These are phyloP conservation scores for Acanthamoeba lenticulata DNA, from an alignment of 208 protist genomes.

Conservation along the genomic window DNA sequence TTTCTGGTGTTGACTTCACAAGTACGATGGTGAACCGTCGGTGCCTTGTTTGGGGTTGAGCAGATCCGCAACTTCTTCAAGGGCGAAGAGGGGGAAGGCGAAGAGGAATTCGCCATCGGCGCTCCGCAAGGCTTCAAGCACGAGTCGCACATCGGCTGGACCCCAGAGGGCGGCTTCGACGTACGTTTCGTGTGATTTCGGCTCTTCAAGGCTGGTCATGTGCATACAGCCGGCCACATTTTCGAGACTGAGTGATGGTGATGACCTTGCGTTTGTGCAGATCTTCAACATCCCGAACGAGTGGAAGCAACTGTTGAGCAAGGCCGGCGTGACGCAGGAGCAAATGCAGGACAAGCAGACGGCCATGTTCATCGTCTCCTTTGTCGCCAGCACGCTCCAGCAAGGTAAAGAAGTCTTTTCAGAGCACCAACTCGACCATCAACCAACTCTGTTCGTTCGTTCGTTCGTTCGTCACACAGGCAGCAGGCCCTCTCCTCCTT, in stretches of 20 bases:
- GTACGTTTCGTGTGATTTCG: neutral
- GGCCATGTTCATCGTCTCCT: slow-evolving; percentile 22
- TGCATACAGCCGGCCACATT: neutral
- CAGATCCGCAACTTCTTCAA: slow-evolving; percentile 1
- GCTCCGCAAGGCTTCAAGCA: slow-evolving; percentile 14
- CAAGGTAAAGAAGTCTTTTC: too few species aligned
- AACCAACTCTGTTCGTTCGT: neutral
- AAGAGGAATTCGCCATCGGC: neutral
- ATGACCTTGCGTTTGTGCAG: neutral
- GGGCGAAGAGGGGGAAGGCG: neutral
- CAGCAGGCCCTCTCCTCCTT: too few species aligned
- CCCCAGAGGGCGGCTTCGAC: neutral
- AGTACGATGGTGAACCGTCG: neutral
- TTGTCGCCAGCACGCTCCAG: neutral
- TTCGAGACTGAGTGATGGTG: neutral
- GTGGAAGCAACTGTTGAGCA: neutral
- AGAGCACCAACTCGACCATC: too few species aligned
- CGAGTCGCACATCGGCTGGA: neutral
- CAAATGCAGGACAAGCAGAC: slow-evolving; percentile 28
- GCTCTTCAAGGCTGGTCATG: neutral
- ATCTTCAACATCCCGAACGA: slow-evolving; percentile 1
- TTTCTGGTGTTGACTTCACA: too few species aligned
- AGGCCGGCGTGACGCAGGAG: neutral
- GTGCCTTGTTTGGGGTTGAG: neutral
- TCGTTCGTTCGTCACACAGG: neutral